Base-by-base conservation (phyloP, 768 basidiomycete genomes). In the Coprinellus micaceus region DNA sequence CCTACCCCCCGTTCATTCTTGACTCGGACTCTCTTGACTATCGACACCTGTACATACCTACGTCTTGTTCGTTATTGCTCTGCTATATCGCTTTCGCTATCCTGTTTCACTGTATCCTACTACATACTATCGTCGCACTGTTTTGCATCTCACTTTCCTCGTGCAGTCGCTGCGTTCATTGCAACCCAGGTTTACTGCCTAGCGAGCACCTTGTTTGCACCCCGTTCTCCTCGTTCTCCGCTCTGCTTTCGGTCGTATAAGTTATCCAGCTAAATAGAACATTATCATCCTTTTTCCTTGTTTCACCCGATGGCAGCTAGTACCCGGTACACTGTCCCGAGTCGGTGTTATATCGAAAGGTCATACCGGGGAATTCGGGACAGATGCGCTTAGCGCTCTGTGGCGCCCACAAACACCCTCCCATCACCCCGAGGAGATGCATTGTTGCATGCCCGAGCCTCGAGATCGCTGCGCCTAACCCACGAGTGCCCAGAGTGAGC, bases 1-100 rank as follows among this genome's bases (percentile, higher is more conserved):
- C 24, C 46, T 22, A 24, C 25, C 46, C 43, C 37, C 43, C 12
- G 17, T 43, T 47, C 22, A 10, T 47, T 47, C 26, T 28, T 28
- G 24, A 24, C 46, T 47, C 46, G 15, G 15, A 19, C 24, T 47
- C 22, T 47, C 1, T 12, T 47, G 12, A 3, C 15, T 15, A 22
- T 47, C 26, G 46, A 15, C 22, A 44, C 6, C 25, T 28, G 11
- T 47, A 22, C 10, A 25, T 28, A 22, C 12, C 22, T 47, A 13
- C 26, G 25, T 24, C 12, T 47, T 28, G 46, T 47, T 47, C 40
- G 33, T 50, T 50, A 13, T 50, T 36, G 48, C 30, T 50, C 48
- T 50, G 48, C 48, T 22, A 30, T 33, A 30, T 50, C 28, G 26
- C 28, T 50, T 50, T 50, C 30, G 46, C 25, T 47, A n/a, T 47